A percentile compares a stretch with the other conserved stretches of the same genome.
phyloP scores from a whole-genome alignment of 2,329 filamentous ascomycete species.

The Diaporthe citri region DNA sequence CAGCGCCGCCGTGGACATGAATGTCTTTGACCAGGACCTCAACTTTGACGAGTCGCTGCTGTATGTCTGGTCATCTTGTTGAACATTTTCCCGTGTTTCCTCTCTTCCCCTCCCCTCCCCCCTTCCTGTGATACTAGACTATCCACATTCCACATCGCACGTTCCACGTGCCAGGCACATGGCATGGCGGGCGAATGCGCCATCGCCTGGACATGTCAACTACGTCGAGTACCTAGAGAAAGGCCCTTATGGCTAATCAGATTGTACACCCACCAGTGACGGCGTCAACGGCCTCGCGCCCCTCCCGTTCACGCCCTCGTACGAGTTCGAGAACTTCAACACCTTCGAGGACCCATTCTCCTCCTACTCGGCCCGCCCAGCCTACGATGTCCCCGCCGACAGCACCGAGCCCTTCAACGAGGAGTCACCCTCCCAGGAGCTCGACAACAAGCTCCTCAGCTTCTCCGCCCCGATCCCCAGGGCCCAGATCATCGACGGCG shows the following conservation, averaged over 20 bases:
- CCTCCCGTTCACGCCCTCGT: conserved; percentile 68
- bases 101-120: not conserved
- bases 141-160: not conserved
- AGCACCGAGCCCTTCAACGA: conserved; percentile 49
- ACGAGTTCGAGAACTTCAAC: conserved; percentile 71
- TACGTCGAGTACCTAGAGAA: not conserved
- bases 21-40: conserved; percentile 65
- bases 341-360: conserved; percentile 77
- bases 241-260: not conserved
- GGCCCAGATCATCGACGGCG: conserved; percentile 74
- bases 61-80: conserved; percentile 52
- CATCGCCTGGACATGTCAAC: conserved; percentile 6
- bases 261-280: conserved; percentile 48
- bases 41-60: conserved; percentile 69
- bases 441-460: conserved; percentile 79
- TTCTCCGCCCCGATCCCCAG: conserved; percentile 76
- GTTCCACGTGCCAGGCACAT: conserved; percentile 15
- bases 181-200: not conserved
- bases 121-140: not conserved
- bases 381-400: conserved; percentile 55
- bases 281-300: conserved; percentile 58
- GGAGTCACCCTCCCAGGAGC: conserved; percentile 66
- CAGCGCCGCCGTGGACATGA: conserved; percentile 51
- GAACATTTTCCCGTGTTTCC: not conserved
- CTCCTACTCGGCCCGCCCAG: conserved; percentile 62